Conservation (phyloP, 805 yeast species). For the Nakazawaea laoshanensis region DNA sequence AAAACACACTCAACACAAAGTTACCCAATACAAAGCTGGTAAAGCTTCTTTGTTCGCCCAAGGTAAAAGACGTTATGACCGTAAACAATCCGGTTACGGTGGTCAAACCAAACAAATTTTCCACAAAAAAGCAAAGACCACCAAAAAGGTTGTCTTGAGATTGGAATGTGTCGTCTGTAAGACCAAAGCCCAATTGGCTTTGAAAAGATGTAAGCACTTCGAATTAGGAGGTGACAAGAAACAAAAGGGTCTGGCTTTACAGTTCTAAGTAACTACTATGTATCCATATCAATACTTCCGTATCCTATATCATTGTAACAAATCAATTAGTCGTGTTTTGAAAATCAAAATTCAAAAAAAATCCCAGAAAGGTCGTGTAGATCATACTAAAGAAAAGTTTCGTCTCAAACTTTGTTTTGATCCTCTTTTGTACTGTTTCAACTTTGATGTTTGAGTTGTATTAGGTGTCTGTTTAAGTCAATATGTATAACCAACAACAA, state of each 20-base stretch:
- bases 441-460: no score
- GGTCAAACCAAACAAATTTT: conserved; percentile 99
- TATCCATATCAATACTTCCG: no score
- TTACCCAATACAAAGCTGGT: conserved; percentile 99
- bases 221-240: conserved; percentile 99
- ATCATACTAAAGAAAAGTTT: no score
- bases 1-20: conserved; percentile 99
- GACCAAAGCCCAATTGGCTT: conserved; percentile 95
- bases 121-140: conserved; percentile 99
- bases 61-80: conserved; percentile 99
- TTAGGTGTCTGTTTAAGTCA: no score
- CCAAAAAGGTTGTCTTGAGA: conserved; percentile 99
- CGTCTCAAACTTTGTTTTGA: no score
- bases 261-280: conserved; percentile 93
- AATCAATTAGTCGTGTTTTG: no score
- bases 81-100: conserved; percentile 99
- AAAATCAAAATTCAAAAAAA: no score
- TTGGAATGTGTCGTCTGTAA: conserved; percentile 98
- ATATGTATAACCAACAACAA: conserved; percentile 2
- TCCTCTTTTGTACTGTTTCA: no score
- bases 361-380: no score
- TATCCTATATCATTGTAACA: no score
- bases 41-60: conserved; percentile 98
- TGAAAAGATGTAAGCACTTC: conserved; percentile 99
- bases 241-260: conserved; percentile 99